Conservation (phyloP, 1,139 yeast genomes). For the Tardiomyces depauwii region DNA sequence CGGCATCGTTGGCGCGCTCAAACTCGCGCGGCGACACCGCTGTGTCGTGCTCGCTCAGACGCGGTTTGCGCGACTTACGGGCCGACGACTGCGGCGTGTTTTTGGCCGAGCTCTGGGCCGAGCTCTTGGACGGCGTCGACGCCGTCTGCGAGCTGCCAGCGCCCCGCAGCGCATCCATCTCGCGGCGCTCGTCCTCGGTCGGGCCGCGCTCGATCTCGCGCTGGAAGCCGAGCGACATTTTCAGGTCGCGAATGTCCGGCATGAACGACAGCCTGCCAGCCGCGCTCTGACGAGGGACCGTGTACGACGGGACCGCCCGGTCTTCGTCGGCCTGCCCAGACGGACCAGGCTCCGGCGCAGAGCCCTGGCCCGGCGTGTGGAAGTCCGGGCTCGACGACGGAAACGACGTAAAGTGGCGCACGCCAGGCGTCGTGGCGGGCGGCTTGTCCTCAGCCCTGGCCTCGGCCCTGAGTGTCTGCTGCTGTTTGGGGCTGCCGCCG, state of each 20-base stretch:
- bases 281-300: constrained; percentile 6
- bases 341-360: too few species aligned
- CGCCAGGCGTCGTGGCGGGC: constrained; percentile 6
- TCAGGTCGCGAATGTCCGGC: constrained; percentile 16
- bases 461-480: constrained; percentile 1
- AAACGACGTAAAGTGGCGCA: constrained; percentile 13
- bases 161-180: neutral
- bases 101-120: neutral
- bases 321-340: constrained; percentile 4
- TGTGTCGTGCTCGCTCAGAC: neutral
- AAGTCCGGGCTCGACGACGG: constrained; percentile 12
- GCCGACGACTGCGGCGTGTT: neutral
- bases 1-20: neutral
- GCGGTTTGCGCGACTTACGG: neutral
- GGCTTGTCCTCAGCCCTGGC: constrained; percentile 2
- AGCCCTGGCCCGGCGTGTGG: constrained; percentile 2
- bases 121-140: neutral
- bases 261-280: constrained; percentile 17
- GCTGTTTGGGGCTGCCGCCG: neutral
- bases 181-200: neutral
- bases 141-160: neutral
- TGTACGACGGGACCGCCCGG: constrained; percentile 7
- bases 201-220: neutral
- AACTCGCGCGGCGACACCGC: neutral
- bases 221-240: constrained; percentile 14